Evolutionary conservation across 148 eudicot species (phyloP), one percentile per base, ranked within the genome.

Genomic region (Salicornia ramosissima): DNA sequence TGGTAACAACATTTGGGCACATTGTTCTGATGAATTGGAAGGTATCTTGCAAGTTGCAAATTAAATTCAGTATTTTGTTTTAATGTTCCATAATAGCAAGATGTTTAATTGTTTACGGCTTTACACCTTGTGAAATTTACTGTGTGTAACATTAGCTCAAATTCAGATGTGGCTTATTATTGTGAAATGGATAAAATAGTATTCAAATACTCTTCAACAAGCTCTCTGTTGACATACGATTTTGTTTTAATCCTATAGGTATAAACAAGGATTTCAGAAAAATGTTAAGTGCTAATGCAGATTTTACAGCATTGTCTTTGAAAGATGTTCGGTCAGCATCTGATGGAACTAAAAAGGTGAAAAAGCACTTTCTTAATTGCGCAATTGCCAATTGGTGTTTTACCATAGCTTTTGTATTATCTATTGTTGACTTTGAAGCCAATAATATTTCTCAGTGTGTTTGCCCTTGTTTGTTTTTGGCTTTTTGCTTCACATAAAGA

Each of bases 331-430:
- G 72, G 47, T 82, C 90, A 21, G 97, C 98, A 47, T 81, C 91
- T 45, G 98, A 94, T 83, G 98, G 98, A 72, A 94, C 98, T 47
- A 90, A 70, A 81, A 94, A 94, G 97, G 98, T 94, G 75, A 73
- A 69, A 36, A 43, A 60, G 40, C 53, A 69, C 71, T 75, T 67
- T 71, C 50, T 46, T 31, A 16, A n/a, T n/a, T n/a, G n/a, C 8
- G 51, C 5, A 5, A 3, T 71, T 8, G 15, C 12, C 3, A 50
- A n/a, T n/a, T n/a, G n/a, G n/a, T n/a, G n/a, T 11, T 51, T 36
- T 55, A 49, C 67, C 31, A 7, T 29, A 24, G 29, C 61, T 33
- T n/a, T 42, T 58, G 13, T 64, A 9, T 60, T 31, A 30, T 8
- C 34, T 3, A 10, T 18, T 19, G 31, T 63, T 68, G 43, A 25